Evolutionary conservation across 1,139 yeast genomes (phyloP), one percentile per base, ranked within the genome.

Genomic region (Geotrichum bryndzae): DNA sequence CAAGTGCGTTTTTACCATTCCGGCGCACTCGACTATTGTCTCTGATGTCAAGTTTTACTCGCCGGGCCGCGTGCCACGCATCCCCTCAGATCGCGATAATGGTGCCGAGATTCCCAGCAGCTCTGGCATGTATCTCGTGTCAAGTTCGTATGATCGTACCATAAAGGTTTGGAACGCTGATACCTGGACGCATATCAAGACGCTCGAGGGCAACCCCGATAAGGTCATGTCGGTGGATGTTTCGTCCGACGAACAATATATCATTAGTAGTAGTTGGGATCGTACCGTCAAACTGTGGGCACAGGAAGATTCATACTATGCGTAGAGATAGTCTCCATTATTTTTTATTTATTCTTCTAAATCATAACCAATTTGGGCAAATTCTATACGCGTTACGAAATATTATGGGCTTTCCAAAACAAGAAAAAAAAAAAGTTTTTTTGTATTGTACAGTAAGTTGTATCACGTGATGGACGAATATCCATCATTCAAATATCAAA

Each of bases 231-330:
- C 87, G 61, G 82, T 88, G 63, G 96, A 89, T 71, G 72, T 86
- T 0, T 71, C 80, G 6, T 69, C 73, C 1, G 77, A 79, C 57
- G 80, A 80, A 7, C 66, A 72, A 13, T 70, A 67, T 53, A 74
- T 90, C 1, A 80, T 84, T 1, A 83, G 88, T 65, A 81, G 90
- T 63, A 94, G 96, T 25, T 90, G 96, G 96, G 97, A 90, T 72
- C 80, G 95, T 79, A 82, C 68, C 15, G 73, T 73, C 33, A 65
- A 66, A 52, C 68, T 72, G 25, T 72, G 74, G 74, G 33, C 59
- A 1, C 58, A 57, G 45, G 64, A 62, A 50, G 58, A 55, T 22
- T 46, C 35, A 46, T 55, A 46, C 23, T 55, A 55, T 27, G n/a
- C 52, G 8, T 50, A 22, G 29, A 66, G 64, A n/a, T 70, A 67